phyloP scores from a whole-genome alignment of 2,329 filamentous ascomycete species.

The Trichophyton mentagrophytes region DNA sequence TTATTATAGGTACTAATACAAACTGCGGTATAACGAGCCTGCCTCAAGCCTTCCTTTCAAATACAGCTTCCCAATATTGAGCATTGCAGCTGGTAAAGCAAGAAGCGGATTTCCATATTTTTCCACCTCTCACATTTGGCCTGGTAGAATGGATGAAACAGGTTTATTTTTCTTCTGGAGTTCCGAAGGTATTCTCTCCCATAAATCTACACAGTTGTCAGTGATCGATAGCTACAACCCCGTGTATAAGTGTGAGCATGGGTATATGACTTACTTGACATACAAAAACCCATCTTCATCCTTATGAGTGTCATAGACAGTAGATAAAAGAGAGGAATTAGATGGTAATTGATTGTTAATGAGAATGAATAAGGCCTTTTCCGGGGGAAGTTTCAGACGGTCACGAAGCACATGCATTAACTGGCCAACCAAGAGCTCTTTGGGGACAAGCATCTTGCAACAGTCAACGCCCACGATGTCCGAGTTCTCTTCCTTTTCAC shows the following conservation, averaged over 20 bases:
- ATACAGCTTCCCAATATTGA: too few relatives aligned
- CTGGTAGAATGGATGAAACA: neutral
- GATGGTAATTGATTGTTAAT: slow-evolving; percentile 96
- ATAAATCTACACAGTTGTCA: slow-evolving; percentile 52
- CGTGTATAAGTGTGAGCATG: neutral
- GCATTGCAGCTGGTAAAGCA: too few relatives aligned
- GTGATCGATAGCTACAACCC: slow-evolving; percentile 11
- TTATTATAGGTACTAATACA: too few relatives aligned
- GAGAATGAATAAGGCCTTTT: slow-evolving; percentile 99
- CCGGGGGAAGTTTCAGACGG: slow-evolving; percentile 96
- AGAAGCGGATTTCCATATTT: too few relatives aligned
- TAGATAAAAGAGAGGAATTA: slow-evolving; percentile 95
- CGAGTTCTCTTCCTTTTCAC: slow-evolving; percentile 83
- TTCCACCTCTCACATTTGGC: too few relatives aligned
- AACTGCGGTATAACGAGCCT: too few relatives aligned
- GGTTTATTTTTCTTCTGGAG: slow-evolving; percentile 14
- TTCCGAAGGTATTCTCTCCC: slow-evolving; percentile 96
- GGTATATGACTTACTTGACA: slow-evolving; percentile 58
- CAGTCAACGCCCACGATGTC: slow-evolving; percentile 99
- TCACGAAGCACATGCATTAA: slow-evolving; percentile 99
- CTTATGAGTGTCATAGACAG: slow-evolving; percentile 99
- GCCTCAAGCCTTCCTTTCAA: too few relatives aligned
- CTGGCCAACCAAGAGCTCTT: slow-evolving; percentile 95
- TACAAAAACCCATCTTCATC: slow-evolving; percentile 81
- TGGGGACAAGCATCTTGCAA: slow-evolving; percentile 98